A percentile compares a stretch with the other conserved stretches of the same genome.
phyloP scores from a whole-genome alignment of 345 rosid species.

The Durio zibethinus region DNA sequence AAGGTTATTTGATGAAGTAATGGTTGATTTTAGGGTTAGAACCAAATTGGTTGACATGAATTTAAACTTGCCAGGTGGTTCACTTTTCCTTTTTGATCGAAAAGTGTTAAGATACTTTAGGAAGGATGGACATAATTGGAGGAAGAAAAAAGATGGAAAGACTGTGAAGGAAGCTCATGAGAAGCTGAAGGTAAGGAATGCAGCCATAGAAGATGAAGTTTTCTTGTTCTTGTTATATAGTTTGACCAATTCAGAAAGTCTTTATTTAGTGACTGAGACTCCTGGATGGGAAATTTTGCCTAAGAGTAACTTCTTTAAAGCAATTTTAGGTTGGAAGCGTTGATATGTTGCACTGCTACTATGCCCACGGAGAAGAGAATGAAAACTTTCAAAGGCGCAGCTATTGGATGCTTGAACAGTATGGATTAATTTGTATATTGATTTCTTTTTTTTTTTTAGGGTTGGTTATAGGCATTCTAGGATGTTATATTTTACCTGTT shows the following conservation, averaged over 20 bases:
- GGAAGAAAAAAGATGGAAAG: conserved; percentile 88
- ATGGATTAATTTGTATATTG: not conserved
- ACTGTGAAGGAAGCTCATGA: conserved; percentile 92
- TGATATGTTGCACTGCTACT: conserved; percentile 91
- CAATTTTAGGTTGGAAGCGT: conserved; percentile 76
- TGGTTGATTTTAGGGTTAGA: not conserved
- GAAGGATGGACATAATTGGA: conserved; percentile 92
- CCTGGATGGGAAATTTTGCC: not conserved
- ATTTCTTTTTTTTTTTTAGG: not conserved
- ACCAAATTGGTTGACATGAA: conserved; percentile 21
- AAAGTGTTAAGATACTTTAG: conserved; percentile 89
- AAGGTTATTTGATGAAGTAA: not conserved
- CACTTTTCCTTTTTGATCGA: conserved; percentile 86
- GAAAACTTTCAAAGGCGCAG: conserved; percentile 92
- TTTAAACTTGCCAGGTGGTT: conserved; percentile 66
- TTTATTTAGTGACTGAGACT: not conserved
- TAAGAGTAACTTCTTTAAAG: conserved; percentile 28
- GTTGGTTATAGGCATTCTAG: not conserved
- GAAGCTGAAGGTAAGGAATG: conserved; percentile 62
- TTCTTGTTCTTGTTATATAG: not conserved
- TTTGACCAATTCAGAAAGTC: conserved; percentile 8
- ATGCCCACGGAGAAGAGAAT: conserved; percentile 94
- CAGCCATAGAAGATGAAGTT: not conserved
- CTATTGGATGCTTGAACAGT: conserved; percentile 97
- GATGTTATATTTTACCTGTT: not conserved